phyloP scores from a whole-genome alignment of 106 monocot species.

The Dioscorea zingiberensis region DNA sequence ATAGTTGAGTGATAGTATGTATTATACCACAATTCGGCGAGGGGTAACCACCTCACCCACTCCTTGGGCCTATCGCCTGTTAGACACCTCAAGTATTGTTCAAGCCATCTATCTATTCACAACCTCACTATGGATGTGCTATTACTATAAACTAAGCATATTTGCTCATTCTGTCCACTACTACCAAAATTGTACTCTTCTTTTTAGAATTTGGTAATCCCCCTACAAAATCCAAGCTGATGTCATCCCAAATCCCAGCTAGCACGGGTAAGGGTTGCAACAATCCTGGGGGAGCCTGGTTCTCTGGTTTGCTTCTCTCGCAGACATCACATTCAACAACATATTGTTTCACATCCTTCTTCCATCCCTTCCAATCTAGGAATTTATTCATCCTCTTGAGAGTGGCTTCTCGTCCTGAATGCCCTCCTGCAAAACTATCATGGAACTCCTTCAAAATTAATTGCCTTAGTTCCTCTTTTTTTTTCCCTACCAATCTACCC shows the following conservation, averaged over 20 bases:
- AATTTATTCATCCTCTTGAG: no score
- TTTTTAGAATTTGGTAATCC: background rate
- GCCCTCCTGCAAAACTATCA: background rate
- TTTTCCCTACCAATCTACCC: background rate
- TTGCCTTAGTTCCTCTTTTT: background rate
- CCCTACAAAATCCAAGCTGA: slow-evolving; percentile 11
- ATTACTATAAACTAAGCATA: background rate
- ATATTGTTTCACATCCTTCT: background rate
- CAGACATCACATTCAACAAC: background rate
- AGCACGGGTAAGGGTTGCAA: no score
- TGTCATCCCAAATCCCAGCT: slow-evolving; percentile 3
- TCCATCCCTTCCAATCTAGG: background rate
- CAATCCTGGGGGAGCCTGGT: background rate
- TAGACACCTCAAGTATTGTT: slow-evolving; percentile 5
- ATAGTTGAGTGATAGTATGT: background rate
- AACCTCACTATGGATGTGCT: slow-evolving; percentile 3
- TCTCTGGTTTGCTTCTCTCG: background rate
- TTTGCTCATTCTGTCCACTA: slow-evolving; percentile 4
- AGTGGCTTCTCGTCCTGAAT: background rate
- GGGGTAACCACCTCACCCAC: background rate
- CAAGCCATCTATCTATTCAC: background rate
- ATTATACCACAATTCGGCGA: slow-evolving; percentile 8
- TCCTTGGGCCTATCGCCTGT: background rate
- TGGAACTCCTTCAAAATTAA: background rate
- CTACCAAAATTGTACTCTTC: background rate